Base-by-base conservation (phyloP, 2,329 filamentous ascomycete species). In the Xylariaceae sp. region DNA sequence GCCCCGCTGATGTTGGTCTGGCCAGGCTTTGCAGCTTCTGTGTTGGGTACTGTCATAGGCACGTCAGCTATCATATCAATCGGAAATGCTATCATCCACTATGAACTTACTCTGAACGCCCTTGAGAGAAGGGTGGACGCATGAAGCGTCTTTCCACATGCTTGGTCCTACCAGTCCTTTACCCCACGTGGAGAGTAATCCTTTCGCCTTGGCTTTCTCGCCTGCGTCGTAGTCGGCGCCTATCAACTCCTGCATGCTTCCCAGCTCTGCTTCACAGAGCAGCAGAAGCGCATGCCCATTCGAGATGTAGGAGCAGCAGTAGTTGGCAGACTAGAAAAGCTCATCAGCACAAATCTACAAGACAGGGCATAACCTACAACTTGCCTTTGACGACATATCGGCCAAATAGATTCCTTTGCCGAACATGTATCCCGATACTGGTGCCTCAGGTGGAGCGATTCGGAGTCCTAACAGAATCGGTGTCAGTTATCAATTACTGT, bases 371-470 rank as follows among this genome's bases (percentile, higher is more conserved):
- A n/a, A n/a, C n/a, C 33, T 34, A 33, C 31, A 43, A 42, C 58
- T 57, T 48, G 56, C 64, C 47, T 95, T 96, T 66, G 82, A 87
- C 0, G 84, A 87, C 78, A 91, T 91, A 63, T 95, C 90, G 2
- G 90, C 90, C 2, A 96, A 80, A 66, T 96, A 96, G 43, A 96
- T 88, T 42, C 90, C 90, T 69, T 95, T 95, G 51, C 87, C 90
- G 60, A 95, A 96, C 88, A 93, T 93, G 73, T 93, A 59, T 1
- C 89, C 89, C 5, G 78, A 81, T 0, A 84, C 84, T 0, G 90
- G 91, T 0, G 90, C 90, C 68, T 95, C 87, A 0, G 87, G 87
- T 0, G 91, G 91, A 6, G 91, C 91, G 59, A 96, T 96, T n/a
- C 90, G 87, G 6, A 96, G 80, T 58, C 91, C 91, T 28, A 5